Conservation (phyloP, 1,284 basidiomycete species). For the Fomitopsis schrenkii region DNA sequence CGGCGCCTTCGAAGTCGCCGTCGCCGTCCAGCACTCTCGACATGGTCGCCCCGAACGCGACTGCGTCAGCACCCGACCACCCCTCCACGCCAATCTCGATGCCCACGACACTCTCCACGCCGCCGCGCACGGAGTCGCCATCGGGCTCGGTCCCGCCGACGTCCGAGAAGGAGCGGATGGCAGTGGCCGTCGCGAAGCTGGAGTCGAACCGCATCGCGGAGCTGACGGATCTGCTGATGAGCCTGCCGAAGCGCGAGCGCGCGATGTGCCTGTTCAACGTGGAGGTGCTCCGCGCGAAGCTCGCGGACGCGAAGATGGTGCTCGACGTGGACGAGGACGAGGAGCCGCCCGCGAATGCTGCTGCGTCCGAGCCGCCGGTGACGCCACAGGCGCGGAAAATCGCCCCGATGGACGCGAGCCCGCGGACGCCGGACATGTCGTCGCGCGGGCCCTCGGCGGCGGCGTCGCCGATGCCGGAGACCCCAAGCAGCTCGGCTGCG, state of each 20-base stretch:
- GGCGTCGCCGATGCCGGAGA: constrained; percentile 58
- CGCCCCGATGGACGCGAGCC: constrained; percentile 45
- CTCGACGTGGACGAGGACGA: constrained; percentile 67
- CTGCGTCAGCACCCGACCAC: constrained; percentile 78
- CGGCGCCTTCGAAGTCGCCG: constrained; percentile 39
- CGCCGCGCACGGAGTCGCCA: constrained; percentile 77
- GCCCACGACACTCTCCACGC: constrained; percentile 65
- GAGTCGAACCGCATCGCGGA: constrained; percentile 55
- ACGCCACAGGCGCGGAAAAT: constrained; percentile 62
- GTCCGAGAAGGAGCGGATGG: constrained; percentile 73
- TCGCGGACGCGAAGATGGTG: constrained; percentile 79
- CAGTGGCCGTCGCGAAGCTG: constrained; percentile 60
- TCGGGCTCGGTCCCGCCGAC: constrained; percentile 68
- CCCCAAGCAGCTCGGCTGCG: constrained; percentile 24
- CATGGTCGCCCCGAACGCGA: constrained; percentile 56
- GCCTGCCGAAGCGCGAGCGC: constrained; percentile 82
- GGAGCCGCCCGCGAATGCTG: constrained; percentile 24
- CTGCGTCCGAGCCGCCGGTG: constrained; percentile 42
- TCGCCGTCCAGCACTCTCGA: constrained; percentile 54
- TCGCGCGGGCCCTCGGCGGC: constrained; percentile 67
- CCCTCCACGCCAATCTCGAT: constrained; percentile 79
- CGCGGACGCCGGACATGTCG: constrained; percentile 68
- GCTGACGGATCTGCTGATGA: constrained; percentile 77
- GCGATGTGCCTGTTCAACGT: constrained; percentile 88
- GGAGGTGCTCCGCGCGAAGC: constrained; percentile 74